These are phyloP conservation scores for Emmonsiellopsis sp. DNA, from an alignment of 2,329 filamentous ascomycete species.

Conservation along the genomic window DNA sequence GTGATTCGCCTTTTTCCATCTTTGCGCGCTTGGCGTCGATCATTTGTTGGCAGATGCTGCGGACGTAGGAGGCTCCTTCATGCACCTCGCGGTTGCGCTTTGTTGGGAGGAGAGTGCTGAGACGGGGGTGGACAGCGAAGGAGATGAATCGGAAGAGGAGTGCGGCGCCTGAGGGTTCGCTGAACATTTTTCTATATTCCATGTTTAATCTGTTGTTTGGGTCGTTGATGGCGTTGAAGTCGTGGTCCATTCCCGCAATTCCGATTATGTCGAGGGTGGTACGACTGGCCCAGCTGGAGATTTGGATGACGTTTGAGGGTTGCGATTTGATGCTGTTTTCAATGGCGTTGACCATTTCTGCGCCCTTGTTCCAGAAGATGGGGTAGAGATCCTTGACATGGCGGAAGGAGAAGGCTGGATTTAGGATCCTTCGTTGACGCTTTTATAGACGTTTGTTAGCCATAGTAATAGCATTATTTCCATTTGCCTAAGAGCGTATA, in stretches of 20 bases:
- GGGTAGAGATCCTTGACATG: conserved; percentile 80
- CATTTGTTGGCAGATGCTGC: conserved; percentile 57
- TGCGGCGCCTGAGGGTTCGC: conserved; percentile 6
- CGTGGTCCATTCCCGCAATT: conserved; percentile 59
- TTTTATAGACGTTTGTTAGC: conserved; percentile 10
- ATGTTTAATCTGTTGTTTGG: conserved; percentile 49
- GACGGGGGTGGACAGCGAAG: conserved; percentile 53
- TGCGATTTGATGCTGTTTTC: conserved; percentile 27
- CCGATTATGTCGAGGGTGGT: conserved; percentile 70
- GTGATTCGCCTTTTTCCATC: conserved; percentile 38
- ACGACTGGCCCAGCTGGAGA: conserved; percentile 56
- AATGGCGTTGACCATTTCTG: conserved; percentile 58
- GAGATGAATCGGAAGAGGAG: conserved; percentile 36
- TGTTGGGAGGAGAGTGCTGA: conserved; percentile 58
- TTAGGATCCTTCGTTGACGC: conserved; percentile 63
- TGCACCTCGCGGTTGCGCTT: conserved; percentile 59
- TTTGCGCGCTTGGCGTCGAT: conserved; percentile 60
- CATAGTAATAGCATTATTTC: not conserved
- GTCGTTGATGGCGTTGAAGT: conserved; percentile 59
- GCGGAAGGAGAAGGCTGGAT: conserved; percentile 76
- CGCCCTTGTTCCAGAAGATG: conserved; percentile 70
- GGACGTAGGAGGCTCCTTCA: conserved; percentile 50
- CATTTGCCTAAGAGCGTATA: not conserved
- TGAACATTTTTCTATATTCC: conserved; percentile 22
- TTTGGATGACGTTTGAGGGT: conserved; percentile 40